phyloP scores from a whole-genome alignment of 1,284 basidiomycete species.

The Fomes fomentarius region DNA sequence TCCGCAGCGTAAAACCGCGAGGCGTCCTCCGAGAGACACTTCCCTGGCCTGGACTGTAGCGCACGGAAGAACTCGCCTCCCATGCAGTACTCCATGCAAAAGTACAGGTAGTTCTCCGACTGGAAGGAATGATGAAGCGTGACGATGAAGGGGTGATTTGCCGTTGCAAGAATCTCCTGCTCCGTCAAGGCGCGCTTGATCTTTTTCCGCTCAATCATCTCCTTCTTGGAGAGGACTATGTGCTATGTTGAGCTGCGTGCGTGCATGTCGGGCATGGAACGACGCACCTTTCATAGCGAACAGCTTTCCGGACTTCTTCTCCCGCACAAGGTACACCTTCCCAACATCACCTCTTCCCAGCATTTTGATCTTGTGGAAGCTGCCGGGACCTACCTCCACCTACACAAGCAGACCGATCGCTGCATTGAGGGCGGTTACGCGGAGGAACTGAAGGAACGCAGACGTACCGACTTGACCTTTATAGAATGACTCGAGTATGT shows the following conservation, averaged over 20 bases:
- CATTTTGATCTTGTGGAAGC: conserved; percentile 94
- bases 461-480: conserved; percentile 84
- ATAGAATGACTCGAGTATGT: conserved; percentile 99
- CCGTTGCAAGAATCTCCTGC: conserved; percentile 94
- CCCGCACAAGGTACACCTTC: conserved; percentile 92
- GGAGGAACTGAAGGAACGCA: conserved; percentile 12
- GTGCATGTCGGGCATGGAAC: conserved; percentile 9
- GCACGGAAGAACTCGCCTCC: conserved; percentile 99
- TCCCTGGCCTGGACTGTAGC: conserved; percentile 91
- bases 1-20: conserved; percentile 99
- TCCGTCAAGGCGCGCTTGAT: conserved; percentile 96
- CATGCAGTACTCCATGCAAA: conserved; percentile 99
- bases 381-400: conserved; percentile 90
- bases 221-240: conserved; percentile 91
- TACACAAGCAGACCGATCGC: conserved; percentile 33
- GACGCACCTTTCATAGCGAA: conserved; percentile 94
- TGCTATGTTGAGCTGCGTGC: conserved; percentile 5
- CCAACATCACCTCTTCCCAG: conserved; percentile 96
- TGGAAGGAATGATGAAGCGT: conserved; percentile 98
- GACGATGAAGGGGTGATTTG: conserved; percentile 98
- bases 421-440: conserved; percentile 12
- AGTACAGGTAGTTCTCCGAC: conserved; percentile 95
- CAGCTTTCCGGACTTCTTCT: conserved; percentile 93
- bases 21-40: conserved; percentile 94
- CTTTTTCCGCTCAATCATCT: conserved; percentile 99